Percentiles rank a stretch among this genome's conserved stretches.
Conservation (phyloP, 2,329 filamentous ascomycete genomes). For the Hypoxylon sp. region DNA sequence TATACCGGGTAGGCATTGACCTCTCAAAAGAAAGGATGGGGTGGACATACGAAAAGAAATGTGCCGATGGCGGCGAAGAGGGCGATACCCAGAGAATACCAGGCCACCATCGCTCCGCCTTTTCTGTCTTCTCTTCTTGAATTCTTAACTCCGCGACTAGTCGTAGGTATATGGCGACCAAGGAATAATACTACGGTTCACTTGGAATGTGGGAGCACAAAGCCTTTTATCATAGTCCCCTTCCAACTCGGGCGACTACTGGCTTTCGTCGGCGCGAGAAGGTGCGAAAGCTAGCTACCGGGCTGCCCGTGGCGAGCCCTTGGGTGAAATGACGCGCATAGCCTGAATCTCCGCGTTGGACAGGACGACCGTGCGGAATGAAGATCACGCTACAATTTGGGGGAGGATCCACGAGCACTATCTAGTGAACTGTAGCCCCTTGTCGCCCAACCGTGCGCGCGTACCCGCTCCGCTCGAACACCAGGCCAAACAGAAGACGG, state of each 20-base stretch:
- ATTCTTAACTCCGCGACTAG: constrained; percentile 2
- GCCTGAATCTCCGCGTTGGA: constrained; percentile 31
- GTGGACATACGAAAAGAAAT: constrained; percentile 65
- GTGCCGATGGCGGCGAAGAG: constrained; percentile 70
- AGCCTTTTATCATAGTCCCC: constrained; percentile 22
- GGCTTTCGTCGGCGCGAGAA: constrained; percentile 3
- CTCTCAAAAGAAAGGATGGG: background rate
- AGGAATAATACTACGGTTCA: background rate
- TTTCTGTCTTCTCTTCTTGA: constrained; percentile 9
- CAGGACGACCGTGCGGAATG: constrained; percentile 14
- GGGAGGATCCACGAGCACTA: constrained; percentile 19
- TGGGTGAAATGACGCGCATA: constrained; percentile 37
- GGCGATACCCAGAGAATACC: constrained; percentile 64
- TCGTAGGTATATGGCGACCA: constrained; percentile 8
- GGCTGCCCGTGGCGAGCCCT: background rate
- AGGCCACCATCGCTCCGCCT: constrained; percentile 33
- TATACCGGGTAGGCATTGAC: background rate
- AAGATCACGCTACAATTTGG: constrained; percentile 29
- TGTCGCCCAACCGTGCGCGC: constrained; percentile 21
- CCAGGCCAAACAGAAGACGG: constrained; percentile 7
- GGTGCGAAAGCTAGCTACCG: constrained; percentile 14
- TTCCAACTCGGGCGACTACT: constrained; percentile 26
- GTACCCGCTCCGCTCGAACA: constrained; percentile 25
- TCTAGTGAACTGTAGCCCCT: constrained; percentile 7
- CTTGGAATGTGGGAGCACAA: constrained; percentile 5